Base-by-base conservation (phyloP, 1,284 basidiomycete species). In the Xerocomus cyaneibrunnescens region DNA sequence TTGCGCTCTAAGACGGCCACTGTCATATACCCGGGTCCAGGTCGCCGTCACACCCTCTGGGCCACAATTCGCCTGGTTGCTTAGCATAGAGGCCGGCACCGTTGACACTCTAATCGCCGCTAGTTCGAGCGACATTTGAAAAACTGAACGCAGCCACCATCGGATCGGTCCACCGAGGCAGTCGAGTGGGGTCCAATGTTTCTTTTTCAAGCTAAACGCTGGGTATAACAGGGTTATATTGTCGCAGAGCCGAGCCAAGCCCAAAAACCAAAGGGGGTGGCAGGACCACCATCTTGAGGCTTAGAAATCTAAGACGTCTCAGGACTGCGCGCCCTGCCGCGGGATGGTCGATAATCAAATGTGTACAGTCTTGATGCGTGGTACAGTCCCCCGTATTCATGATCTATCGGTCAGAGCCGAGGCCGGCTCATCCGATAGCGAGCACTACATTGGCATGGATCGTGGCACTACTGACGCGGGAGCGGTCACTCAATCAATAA, bases 141-240 rank as follows among this genome's bases (percentile, higher is more conserved):
- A 53, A 57, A 37, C 3, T 38, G 6, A 38, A 12, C 37, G 37
- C 37, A 38, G 22, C 37, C 36, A n/a, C n/a, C 22, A n/a, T 25
- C 40, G 23, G 25, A 28, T 42, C 28, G 13, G 41, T 38, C 30
- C 23, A 14, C 17, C 8, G 40, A 31, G n/a, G 5, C n/a, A 35
- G 19, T 17, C 34, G n/a, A 17, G 34, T n/a, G n/a, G 7, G n/a
- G n/a, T n/a, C 16, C 35, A 56, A 59, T 56, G 47, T 43, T 31
- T 37, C 52, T 47, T 48, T 59, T 59, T 51, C 36, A 21, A 63
- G 61, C 36, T n/a, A n/a, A n/a, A n/a, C n/a, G n/a, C n/a, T n/a
- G n/a, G n/a, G n/a, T n/a, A n/a, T n/a, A n/a, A n/a, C n/a, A n/a
- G n/a, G n/a, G n/a, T n/a, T n/a, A n/a, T n/a, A n/a, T n/a, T n/a